Percentiles rank a stretch among this genome's conserved stretches.
These are phyloP conservation scores for Ramularia endophylla DNA, from an alignment of 2,329 filamentous ascomycete species.

Conservation along the genomic window DNA sequence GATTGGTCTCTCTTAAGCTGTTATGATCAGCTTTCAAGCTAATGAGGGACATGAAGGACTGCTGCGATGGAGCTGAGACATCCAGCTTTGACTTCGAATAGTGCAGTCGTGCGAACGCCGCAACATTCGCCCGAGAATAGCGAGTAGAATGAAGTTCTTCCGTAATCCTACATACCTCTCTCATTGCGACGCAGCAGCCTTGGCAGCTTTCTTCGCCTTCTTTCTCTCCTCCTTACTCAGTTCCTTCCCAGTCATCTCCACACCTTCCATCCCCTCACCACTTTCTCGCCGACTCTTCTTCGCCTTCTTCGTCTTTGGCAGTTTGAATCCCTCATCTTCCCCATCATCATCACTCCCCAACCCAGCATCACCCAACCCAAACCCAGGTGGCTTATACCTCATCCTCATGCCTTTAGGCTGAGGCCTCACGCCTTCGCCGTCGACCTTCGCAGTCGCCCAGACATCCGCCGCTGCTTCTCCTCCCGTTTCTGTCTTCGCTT, in stretches of 20 bases:
- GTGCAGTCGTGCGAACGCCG: too few species aligned
- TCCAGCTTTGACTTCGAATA: too few species aligned
- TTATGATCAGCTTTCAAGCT: too few species aligned
- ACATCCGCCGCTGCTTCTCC: constrained; percentile 37
- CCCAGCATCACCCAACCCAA: constrained; percentile 40
- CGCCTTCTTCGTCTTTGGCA: constrained; percentile 26
- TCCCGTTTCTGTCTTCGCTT: constrained; percentile 36
- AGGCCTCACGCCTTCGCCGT: constrained; percentile 35
- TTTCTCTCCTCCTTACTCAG: constrained; percentile 30
- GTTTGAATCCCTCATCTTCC: constrained; percentile 36
- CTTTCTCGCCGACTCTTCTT: constrained; percentile 34
- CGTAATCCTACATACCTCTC: too few species aligned
- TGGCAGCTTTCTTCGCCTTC: constrained; percentile 28
- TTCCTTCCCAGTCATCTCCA: constrained; percentile 11
- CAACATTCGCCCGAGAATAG: too few species aligned
- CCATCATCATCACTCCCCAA: constrained; percentile 37
- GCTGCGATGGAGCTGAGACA: too few species aligned
- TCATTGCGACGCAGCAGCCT: constrained; percentile 12
- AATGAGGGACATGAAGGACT: too few species aligned
- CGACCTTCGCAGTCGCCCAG: constrained; percentile 40
- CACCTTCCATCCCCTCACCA: constrained; percentile 28
- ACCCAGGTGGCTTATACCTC: constrained; percentile 62
- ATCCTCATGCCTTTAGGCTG: constrained; percentile 64
- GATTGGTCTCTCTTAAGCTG: too few species aligned
- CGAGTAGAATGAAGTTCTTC: too few species aligned